phyloP scores from a whole-genome alignment of 1,284 basidiomycete genomes.

The Athelia sp. region DNA sequence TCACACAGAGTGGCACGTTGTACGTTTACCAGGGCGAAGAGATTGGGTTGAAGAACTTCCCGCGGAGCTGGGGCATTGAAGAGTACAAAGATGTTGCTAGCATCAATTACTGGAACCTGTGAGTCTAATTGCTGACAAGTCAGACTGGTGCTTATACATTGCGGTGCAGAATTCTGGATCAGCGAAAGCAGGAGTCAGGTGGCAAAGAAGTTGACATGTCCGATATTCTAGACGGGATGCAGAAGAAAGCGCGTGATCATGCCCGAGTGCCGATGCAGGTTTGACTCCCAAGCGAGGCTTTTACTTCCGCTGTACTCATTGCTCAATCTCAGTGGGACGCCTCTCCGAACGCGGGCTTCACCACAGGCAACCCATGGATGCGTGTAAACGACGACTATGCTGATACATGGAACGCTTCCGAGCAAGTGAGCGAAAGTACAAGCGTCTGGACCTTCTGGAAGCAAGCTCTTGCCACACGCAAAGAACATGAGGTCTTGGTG shows the following conservation, averaged over 20 bases:
- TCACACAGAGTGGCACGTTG: constrained; percentile 59
- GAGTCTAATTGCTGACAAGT: neutral
- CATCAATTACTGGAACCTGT: constrained; percentile 45
- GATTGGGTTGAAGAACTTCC: constrained; percentile 67
- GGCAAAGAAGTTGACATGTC: constrained; percentile 48
- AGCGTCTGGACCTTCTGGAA: constrained; percentile 63
- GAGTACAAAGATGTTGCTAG: constrained; percentile 68
- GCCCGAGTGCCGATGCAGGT: constrained; percentile 64
- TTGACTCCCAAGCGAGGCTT: neutral
- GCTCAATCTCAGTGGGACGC: constrained; percentile 49
- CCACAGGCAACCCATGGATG: constrained; percentile 70
- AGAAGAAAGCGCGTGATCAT: constrained; percentile 67
- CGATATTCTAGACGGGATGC: constrained; percentile 51
- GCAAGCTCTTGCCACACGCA: constrained; percentile 45
- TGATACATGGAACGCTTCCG: constrained; percentile 51
- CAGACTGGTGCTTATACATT: constrained; percentile 8
- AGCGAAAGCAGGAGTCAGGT: constrained; percentile 29
- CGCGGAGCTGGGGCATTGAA: constrained; percentile 60
- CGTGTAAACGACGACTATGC: constrained; percentile 65
- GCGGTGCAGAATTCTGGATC: constrained; percentile 28
- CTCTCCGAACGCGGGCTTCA: constrained; percentile 58
- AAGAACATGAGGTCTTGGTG: constrained; percentile 50
- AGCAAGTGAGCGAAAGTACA: constrained; percentile 39
- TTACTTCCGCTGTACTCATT: neutral
- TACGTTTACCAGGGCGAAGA: constrained; percentile 77